phyloP scores from a whole-genome alignment of 2,329 filamentous ascomycete species.

The Botrytis tulipae region DNA sequence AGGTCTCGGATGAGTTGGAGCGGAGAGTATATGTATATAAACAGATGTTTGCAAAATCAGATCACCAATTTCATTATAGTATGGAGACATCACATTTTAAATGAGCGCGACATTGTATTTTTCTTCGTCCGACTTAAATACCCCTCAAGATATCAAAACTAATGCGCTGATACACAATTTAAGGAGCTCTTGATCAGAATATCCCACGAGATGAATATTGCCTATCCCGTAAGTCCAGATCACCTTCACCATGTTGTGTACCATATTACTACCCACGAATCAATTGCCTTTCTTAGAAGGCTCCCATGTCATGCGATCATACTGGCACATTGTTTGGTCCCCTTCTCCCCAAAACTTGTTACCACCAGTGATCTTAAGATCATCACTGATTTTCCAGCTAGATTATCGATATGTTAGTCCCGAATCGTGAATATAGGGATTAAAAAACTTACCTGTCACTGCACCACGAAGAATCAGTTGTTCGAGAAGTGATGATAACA shows the following conservation, averaged over 20 bases:
- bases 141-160: neutral
- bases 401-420: neutral
- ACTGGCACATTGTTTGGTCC: neutral
- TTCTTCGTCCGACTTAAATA: neutral
- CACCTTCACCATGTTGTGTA: neutral
- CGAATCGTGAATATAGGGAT: too few species aligned
- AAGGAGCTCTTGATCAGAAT: neutral
- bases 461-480: constrained; percentile 8
- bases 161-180: neutral
- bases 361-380: neutral
- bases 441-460: neutral
- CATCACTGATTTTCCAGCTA: neutral
- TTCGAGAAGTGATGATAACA: neutral
- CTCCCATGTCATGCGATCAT: neutral
- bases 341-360: neutral
- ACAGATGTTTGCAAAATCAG: neutral
- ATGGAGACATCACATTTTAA: neutral
- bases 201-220: neutral
- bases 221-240: neutral
- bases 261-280: neutral
- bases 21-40: neutral
- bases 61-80: neutral
- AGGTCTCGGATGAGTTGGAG: neutral
- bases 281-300: neutral
- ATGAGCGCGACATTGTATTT: neutral